phyloP scores from a whole-genome alignment of 2,329 filamentous ascomycete genomes.

The Pseudomassariella vexata region DNA sequence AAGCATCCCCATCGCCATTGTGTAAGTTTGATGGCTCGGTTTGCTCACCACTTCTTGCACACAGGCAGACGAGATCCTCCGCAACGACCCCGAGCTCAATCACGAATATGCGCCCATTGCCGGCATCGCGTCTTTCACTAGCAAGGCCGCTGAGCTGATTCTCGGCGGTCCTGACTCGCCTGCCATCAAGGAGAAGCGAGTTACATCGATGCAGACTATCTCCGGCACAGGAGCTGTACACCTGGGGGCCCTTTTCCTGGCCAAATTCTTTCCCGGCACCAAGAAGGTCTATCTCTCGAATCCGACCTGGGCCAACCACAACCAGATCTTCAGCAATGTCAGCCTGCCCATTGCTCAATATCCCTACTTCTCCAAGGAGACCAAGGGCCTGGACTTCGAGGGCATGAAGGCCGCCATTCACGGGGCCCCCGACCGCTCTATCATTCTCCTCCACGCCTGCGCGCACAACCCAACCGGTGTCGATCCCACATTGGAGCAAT shows the following conservation, averaged over 20 bases:
- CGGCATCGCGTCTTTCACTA: slow-evolving; percentile 78
- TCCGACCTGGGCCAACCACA: slow-evolving; percentile 98
- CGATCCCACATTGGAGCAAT: slow-evolving; percentile 89
- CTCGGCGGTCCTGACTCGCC: slow-evolving; percentile 69
- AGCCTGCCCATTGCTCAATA: slow-evolving; percentile 72
- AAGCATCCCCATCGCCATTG: too few species aligned
- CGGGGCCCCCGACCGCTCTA: slow-evolving; percentile 68
- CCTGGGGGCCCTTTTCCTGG: slow-evolving; percentile 86
- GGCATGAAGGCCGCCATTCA: slow-evolving; percentile 73
- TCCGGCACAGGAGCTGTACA: slow-evolving; percentile 96
- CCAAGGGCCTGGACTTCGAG: slow-evolving; percentile 85
- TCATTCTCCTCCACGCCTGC: slow-evolving; percentile 90
- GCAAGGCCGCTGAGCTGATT: slow-evolving; percentile 85
- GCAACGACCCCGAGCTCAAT: slow-evolving; percentile 83
- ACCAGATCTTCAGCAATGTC: slow-evolving; percentile 96
- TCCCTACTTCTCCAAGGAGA: slow-evolving; percentile 88
- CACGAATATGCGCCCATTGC: slow-evolving; percentile 98
- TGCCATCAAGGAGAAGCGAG: slow-evolving; percentile 77
- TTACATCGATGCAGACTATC: slow-evolving; percentile 83
- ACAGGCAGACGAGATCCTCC: slow-evolving; percentile 85
- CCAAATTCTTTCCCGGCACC: slow-evolving; percentile 77
- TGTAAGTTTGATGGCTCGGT: too few species aligned
- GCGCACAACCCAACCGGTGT: slow-evolving; percentile 98
- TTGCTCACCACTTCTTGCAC: slow-evolving; percentile 16
- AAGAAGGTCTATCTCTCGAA: slow-evolving; percentile 84